Conservation (phyloP, 805 yeast species). For the Sugiyamaella americana region DNA sequence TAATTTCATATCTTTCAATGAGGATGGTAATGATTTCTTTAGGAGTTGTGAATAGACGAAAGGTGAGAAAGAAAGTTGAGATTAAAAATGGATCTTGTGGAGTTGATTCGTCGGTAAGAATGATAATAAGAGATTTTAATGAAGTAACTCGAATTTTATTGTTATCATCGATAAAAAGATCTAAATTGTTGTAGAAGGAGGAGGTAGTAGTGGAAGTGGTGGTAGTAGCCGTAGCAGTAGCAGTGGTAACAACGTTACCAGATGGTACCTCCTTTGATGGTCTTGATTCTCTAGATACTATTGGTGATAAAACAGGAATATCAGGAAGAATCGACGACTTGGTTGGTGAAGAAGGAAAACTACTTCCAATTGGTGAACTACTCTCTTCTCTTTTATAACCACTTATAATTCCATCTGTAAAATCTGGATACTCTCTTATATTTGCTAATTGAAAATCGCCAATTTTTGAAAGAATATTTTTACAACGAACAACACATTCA, state of each 20-base stretch:
- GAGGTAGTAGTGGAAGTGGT: no score
- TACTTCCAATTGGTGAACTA: conserved; percentile 25
- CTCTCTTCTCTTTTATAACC: conserved; percentile 20
- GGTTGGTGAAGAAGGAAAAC: conserved; percentile 18
- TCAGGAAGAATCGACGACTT: background rate
- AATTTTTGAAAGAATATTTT: conserved; percentile 22
- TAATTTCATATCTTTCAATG: conserved; percentile 39
- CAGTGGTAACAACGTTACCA: no score
- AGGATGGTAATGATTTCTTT: conserved; percentile 62
- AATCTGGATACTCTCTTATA: conserved; percentile 27
- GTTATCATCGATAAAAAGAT: conserved; percentile 16
- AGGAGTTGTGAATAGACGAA: conserved; percentile 63
- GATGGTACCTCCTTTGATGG: no score
- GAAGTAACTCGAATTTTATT: conserved; percentile 32
- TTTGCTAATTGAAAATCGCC: conserved; percentile 30
- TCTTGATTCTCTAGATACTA: background rate
- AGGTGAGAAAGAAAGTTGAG: conserved; percentile 71
- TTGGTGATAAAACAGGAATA: conserved; percentile 4
- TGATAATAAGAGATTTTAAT: conserved; percentile 26
- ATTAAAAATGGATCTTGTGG: conserved; percentile 54
- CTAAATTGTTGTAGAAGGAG: no score
- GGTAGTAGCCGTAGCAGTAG: no score
- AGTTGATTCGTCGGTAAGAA: conserved; percentile 23
- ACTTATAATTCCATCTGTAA: conserved; percentile 17
- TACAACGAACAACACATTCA: conserved; percentile 30